Percentiles rank a stretch among this genome's conserved stretches.
Evolutionary conservation across 2,329 filamentous ascomycete species (phyloP).

Genomic region (Apiospora sp.): DNA sequence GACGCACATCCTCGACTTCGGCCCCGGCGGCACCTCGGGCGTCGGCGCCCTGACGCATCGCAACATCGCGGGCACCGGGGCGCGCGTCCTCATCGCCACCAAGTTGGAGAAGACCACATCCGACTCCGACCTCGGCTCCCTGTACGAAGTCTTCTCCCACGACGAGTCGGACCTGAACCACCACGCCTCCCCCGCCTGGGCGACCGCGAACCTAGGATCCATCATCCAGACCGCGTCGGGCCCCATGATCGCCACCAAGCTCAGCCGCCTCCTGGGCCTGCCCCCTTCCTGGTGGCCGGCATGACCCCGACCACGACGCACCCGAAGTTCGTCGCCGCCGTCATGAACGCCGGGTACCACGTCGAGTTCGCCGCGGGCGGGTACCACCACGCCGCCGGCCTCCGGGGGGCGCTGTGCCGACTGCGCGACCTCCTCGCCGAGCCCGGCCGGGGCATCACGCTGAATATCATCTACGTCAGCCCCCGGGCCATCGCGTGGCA

Average conservation of each 20-base stretch:
- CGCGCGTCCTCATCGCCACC: conserved; percentile 39
- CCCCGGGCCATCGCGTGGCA: conserved; percentile 61
- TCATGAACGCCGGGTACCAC: conserved; percentile 58
- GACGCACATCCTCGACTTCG: conserved; percentile 46
- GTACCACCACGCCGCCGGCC: conserved; percentile 53
- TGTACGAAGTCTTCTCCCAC: conserved; percentile 58
- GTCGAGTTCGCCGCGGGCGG: conserved; percentile 51
- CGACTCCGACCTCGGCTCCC: conserved; percentile 35
- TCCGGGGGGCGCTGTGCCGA: conserved; percentile 54
- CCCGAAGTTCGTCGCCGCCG: conserved; percentile 60
- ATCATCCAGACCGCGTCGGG: conserved; percentile 33
- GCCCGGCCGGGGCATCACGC: conserved; percentile 57
- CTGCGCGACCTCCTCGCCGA: conserved; percentile 51
- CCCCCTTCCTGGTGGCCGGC: conserved; percentile 55
- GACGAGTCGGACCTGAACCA: conserved; percentile 66
- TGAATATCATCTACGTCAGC: conserved; percentile 62
- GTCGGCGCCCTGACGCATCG: conserved; percentile 40
- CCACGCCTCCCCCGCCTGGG: conserved; percentile 40
- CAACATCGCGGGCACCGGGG: conserved; percentile 42
- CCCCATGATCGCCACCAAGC: conserved; percentile 39
- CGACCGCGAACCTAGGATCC: conserved; percentile 32
- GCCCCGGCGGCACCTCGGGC: conserved; percentile 40
- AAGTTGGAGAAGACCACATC: conserved; percentile 31
- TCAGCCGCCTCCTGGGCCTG: conserved; percentile 54
- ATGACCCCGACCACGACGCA: conserved; percentile 57